These are phyloP conservation scores for Ceratobasidium theobromae DNA, from an alignment of 1,284 basidiomycete genomes.

Conservation along the genomic window DNA sequence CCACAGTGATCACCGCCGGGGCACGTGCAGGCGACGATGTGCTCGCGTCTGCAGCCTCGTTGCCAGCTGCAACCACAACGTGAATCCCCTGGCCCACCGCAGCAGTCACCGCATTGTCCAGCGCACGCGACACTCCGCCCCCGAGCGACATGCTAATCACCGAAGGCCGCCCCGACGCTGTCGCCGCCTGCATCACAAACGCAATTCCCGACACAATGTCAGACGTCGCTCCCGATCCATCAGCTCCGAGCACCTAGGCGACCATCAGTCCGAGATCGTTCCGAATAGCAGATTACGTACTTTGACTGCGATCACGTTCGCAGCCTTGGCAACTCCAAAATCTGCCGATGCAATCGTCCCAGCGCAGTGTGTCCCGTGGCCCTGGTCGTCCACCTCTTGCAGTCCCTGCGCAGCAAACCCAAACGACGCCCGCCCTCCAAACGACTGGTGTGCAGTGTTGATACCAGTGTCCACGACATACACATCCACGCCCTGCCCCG, in stretches of 20 bases:
- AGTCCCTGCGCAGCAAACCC: constrained; percentile 26
- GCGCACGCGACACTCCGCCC: constrained; percentile 31
- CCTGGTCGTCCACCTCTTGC: constrained; percentile 32
- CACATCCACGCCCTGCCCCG: constrained; percentile 35
- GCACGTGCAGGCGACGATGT: constrained; percentile 44
- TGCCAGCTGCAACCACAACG: constrained; percentile 37
- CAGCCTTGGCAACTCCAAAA: constrained; percentile 32
- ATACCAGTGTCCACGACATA: constrained; percentile 36
- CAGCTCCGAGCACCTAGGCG: constrained; percentile 25
- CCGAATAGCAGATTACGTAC: background rate
- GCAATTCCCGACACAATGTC: constrained; percentile 36
- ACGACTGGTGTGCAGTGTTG: constrained; percentile 27
- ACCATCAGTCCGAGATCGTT: background rate
- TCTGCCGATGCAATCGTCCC: constrained; percentile 34
- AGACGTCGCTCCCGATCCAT: constrained; percentile 33
- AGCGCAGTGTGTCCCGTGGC: constrained; percentile 34
- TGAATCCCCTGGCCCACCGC: constrained; percentile 33
- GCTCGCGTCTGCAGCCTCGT: constrained; percentile 43
- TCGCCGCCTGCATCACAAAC: constrained; percentile 31
- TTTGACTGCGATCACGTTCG: constrained; percentile 28
- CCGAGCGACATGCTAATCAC: constrained; percentile 37
- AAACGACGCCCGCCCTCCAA: constrained; percentile 32
- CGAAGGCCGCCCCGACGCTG: constrained; percentile 32
- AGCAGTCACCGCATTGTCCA: constrained; percentile 34
- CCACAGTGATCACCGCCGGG: constrained; percentile 43